Percentiles rank a stretch among this genome's conserved stretches.
Evolutionary conservation across 2,329 filamentous ascomycete species (phyloP).

Genomic region (Diplodia corticola): DNA sequence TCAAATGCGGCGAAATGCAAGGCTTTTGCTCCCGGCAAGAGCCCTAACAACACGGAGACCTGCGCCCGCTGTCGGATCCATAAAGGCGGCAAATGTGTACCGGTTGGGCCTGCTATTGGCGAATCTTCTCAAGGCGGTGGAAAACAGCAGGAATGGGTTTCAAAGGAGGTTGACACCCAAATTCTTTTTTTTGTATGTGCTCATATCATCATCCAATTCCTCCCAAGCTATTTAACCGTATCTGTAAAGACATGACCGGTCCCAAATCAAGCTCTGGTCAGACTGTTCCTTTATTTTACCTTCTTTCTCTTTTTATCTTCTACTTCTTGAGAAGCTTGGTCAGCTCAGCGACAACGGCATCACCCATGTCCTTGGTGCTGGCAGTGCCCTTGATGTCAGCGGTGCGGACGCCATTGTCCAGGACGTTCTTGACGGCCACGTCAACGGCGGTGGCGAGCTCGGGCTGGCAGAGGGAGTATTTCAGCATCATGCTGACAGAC

Average conservation of each 20-base stretch:
- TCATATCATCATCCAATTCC: background rate
- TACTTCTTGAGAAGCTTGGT: slow-evolving; percentile 58
- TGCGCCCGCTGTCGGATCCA: too few relatives aligned
- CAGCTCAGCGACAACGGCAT: slow-evolving; percentile 76
- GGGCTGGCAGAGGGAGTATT: slow-evolving; percentile 82
- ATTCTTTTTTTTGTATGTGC: background rate
- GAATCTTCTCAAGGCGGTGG: too few relatives aligned
- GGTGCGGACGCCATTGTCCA: slow-evolving; percentile 77
- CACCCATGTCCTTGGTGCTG: slow-evolving; percentile 75
- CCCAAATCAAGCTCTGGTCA: background rate
- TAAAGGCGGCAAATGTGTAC: too few relatives aligned
- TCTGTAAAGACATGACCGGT: background rate
- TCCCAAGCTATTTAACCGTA: background rate
- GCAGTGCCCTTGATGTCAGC: slow-evolving; percentile 80
- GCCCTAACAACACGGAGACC: too few relatives aligned
- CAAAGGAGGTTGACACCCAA: too few relatives aligned
- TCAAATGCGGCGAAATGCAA: too few relatives aligned
- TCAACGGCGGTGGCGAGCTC: slow-evolving; percentile 78
- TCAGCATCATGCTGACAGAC: slow-evolving; percentile 92
- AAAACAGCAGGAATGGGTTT: too few relatives aligned
- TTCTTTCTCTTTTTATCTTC: background rate
- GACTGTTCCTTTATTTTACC: background rate
- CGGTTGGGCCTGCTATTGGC: too few relatives aligned
- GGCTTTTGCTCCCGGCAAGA: too few relatives aligned
- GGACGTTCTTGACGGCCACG: slow-evolving; percentile 73